phyloP scores from a whole-genome alignment of 2,329 filamentous ascomycete species.

The Clarireedia paspali region DNA sequence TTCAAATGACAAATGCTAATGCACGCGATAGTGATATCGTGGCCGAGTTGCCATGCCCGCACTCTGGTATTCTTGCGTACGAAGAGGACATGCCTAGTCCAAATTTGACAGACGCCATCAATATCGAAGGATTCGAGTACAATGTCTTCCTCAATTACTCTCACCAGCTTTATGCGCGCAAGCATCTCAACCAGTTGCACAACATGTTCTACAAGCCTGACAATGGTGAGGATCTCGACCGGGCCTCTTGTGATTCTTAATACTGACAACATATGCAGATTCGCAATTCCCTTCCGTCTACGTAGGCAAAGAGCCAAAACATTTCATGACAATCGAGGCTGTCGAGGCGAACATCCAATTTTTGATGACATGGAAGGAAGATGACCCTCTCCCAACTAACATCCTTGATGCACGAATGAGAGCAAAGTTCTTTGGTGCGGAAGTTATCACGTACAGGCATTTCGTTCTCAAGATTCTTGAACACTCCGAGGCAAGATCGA shows the following conservation, averaged over 20 bases:
- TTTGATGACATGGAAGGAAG: conserved; percentile 41
- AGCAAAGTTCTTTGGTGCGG: conserved; percentile 90
- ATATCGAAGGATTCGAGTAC: conserved; percentile 37
- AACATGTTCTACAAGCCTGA: conserved; percentile 30
- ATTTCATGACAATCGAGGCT: conserved; percentile 40
- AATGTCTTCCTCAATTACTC: conserved; percentile 51
- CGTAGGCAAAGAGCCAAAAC: conserved; percentile 17
- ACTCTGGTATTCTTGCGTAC: conserved; percentile 53
- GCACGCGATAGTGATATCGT: conserved; percentile 64
- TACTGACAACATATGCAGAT: conserved; percentile 29
- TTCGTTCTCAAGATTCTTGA: conserved; percentile 53
- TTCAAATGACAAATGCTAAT: conserved; percentile 10
- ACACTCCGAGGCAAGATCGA: conserved; percentile 23
- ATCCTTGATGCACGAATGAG: conserved; percentile 78
- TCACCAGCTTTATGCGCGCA: conserved; percentile 57
- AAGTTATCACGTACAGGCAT: conserved; percentile 81
- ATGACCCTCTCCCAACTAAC: conserved; percentile 62
- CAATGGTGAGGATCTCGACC: conserved; percentile 14
- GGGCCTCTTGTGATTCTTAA: conserved; percentile 38
- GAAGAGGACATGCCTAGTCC: conserved; percentile 62
- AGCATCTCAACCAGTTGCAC: conserved; percentile 57
- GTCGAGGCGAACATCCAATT: conserved; percentile 35
- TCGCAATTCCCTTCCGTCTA: conserved; percentile 17
- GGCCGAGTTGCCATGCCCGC: conserved; percentile 66
- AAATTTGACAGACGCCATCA: conserved; percentile 39